A percentile compares a stretch with the other conserved stretches of the same genome.
These are phyloP conservation scores for Datura wrightii DNA, from an alignment of 257 asterid species.

Conservation along the genomic window DNA sequence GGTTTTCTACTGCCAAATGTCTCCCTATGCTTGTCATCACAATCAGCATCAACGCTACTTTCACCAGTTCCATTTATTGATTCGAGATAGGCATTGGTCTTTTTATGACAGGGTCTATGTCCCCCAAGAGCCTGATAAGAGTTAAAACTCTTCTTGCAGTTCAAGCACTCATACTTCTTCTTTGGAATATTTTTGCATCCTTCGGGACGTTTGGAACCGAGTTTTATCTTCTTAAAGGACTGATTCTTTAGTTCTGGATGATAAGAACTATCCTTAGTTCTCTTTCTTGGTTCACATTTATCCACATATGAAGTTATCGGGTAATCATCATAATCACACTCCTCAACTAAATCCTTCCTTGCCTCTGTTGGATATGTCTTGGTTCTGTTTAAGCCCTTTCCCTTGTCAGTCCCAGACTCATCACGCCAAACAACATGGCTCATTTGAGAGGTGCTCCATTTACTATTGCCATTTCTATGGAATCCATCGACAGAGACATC, in stretches of 20 bases:
- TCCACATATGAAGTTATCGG: conserved; percentile 35
- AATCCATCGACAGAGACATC: conserved; percentile 65
- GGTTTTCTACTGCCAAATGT: conserved; percentile 46
- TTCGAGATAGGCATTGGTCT: conserved; percentile 47
- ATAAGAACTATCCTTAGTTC: conserved; percentile 44
- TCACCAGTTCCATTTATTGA: conserved; percentile 65
- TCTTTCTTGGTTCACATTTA: conserved; percentile 50
- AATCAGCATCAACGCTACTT: conserved; percentile 61
- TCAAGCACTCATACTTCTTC: conserved; percentile 81
- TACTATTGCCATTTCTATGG: conserved; percentile 36
- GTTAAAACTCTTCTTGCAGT: conserved; percentile 78
- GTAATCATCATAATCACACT: conserved; percentile 39
- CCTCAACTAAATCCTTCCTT: conserved; percentile 36
- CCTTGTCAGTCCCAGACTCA: conserved; percentile 44
- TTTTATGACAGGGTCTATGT: conserved; percentile 89
- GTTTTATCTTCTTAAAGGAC: conserved; percentile 40
- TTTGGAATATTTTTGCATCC: conserved; percentile 38
- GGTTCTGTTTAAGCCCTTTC: conserved; percentile 43
- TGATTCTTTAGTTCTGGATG: conserved; percentile 45
- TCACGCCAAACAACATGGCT: conserved; percentile 40
- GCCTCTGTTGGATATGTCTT: conserved; percentile 45
- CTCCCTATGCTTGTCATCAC: conserved; percentile 49
- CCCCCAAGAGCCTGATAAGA: conserved; percentile 97
- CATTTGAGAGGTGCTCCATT: conserved; percentile 37
- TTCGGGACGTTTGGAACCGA: conserved; percentile 44